Evolutionary conservation across 116 monocot species (phyloP), one percentile per base, ranked within the genome.

Genomic region (Zostera marina): DNA sequence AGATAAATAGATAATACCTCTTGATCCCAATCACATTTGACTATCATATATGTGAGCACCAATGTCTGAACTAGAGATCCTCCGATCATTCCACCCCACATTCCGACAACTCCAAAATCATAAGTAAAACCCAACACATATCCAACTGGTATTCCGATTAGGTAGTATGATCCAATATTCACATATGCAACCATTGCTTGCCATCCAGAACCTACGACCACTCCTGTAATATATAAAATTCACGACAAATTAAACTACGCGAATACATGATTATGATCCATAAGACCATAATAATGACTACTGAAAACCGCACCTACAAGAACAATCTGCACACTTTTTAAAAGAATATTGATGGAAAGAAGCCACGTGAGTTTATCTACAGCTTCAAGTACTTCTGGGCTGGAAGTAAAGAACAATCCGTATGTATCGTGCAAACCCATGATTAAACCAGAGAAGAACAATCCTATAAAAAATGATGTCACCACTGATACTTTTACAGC

Each of bases 121-220:
- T 80, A 80, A 11, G 56, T 32, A 80, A 79, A 84, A 52, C 84
- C 80, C 25, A 84, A 15, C 13, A 74, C 43, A 40, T 77, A 17
- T 0, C 84, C 84, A 11, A 58, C 1, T 66, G 84, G 84, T 22
- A 85, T 26, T 1, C 76, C 76, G 49, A 76, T 56, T 9, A 80
- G 19, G 52, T 76, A 80, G 62, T 80, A 80, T 10, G 55, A 48
- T 15, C 70, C 76, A 44, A 80, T 70, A 57, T 85, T 85, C 2
- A 85, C 58, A 54, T 85, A 85, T 8, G 85, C 85, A 32, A 85
- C 81, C 21, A 47, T 49, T 17, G 81, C 40, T 75, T 81, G 85
- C 85, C 85, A 85, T 9, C 85, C 85, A 9, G 85, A 80, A 8
- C 85, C 85, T n/a, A 85, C 85, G 23, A 81, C 85, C 45, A 85